These are phyloP conservation scores for Fusarium newnesense DNA, from an alignment of 2,329 filamentous ascomycete genomes.

Conservation along the genomic window DNA sequence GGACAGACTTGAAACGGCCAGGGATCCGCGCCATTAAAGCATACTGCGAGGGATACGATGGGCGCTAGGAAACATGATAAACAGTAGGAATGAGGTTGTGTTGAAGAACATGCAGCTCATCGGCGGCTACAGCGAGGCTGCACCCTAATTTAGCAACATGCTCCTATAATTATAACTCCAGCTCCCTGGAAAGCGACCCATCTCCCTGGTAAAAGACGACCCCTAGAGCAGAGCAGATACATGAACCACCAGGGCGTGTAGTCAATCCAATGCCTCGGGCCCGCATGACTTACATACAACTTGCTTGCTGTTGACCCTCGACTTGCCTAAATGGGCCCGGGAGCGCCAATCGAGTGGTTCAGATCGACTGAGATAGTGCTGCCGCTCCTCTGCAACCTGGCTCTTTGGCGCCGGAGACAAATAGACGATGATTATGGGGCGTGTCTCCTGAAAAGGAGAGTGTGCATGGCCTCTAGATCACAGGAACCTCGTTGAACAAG, in stretches of 20 bases:
- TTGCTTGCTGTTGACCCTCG: constrained; percentile 11
- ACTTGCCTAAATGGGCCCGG: constrained; percentile 29
- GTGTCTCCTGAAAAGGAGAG: constrained; percentile 14
- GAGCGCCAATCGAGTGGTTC: constrained; percentile 31
- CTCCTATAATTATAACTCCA: constrained; percentile 31
- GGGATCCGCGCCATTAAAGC: neutral
- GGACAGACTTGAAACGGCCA: constrained; percentile 9
- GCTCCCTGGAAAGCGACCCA: constrained; percentile 1
- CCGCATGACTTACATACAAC: constrained; percentile 14
- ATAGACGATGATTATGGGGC: constrained; percentile 5
- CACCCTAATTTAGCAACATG: constrained; percentile 51
- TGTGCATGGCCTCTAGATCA: constrained; percentile 28
- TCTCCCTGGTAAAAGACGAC: neutral
- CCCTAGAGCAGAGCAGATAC: constrained; percentile 7
- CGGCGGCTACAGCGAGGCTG: constrained; percentile 51
- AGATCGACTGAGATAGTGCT: constrained; percentile 29
- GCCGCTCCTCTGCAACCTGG: constrained; percentile 21
- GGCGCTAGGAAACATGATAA: constrained; percentile 26
- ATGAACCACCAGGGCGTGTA: constrained; percentile 22
- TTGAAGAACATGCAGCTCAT: constrained; percentile 46
- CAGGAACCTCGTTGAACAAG: constrained; percentile 23
- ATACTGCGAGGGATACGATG: constrained; percentile 15
- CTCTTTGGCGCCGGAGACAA: constrained; percentile 25
- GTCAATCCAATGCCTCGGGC: constrained; percentile 10
- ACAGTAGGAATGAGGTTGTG: constrained; percentile 30